A percentile compares a stretch with the other conserved stretches of the same genome.
phyloP scores from a whole-genome alignment of 169 alveolate genomes.

The Eimeria zaria region DNA sequence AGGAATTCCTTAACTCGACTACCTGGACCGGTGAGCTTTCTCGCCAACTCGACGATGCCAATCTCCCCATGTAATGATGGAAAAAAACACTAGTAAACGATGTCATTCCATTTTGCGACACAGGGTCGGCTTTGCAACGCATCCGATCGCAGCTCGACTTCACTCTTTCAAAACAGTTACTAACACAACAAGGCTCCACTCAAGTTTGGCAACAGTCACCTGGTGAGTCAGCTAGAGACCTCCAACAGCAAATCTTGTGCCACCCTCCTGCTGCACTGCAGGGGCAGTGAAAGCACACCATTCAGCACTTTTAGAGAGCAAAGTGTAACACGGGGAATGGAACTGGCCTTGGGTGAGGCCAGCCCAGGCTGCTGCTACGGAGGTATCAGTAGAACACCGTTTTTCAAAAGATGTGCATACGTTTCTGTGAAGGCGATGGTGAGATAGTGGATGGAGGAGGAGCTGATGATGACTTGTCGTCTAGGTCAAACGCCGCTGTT shows the following conservation, averaged over 20 bases:
- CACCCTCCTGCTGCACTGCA: not conserved
- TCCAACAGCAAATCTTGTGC: not conserved
- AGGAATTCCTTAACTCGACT: constrained; percentile 56
- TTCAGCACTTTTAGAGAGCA: not conserved
- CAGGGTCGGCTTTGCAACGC: constrained; percentile 64
- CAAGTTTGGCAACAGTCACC: constrained; percentile 31
- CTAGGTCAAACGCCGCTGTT: constrained; percentile 1
- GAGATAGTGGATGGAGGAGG: constrained; percentile 30
- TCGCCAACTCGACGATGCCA: not conserved
- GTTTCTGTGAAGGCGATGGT: constrained; percentile 22
- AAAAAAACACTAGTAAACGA: not conserved
- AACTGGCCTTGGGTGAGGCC: not conserved
- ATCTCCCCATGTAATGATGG: not conserved
- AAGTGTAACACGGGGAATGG: not conserved
- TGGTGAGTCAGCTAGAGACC: constrained; percentile 1
- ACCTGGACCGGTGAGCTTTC: constrained; percentile 73
- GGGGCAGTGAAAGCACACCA: not conserved
- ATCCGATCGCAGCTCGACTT: constrained; percentile 63
- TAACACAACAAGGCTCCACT: constrained; percentile 3
- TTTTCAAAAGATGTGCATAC: constrained; percentile 15
- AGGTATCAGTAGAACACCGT: not conserved
- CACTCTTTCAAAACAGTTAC: constrained; percentile 58
- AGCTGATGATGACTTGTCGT: constrained; percentile 12
- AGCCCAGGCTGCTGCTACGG: not conserved
- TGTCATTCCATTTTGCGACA: not conserved